Conservation (phyloP, 805 yeast species). For the Komagataella ulmi region DNA sequence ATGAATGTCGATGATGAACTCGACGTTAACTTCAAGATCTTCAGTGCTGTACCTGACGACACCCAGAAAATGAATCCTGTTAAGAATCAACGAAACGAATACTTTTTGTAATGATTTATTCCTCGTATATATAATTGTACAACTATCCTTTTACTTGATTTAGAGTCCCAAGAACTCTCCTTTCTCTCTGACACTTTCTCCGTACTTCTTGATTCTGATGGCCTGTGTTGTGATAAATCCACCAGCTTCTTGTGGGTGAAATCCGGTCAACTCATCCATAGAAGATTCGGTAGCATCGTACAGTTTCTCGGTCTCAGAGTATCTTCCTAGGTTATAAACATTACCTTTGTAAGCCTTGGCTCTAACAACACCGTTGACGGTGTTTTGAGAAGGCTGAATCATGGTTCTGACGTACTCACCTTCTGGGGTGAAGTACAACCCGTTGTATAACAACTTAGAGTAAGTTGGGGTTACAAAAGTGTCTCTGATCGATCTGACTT, state of each 20-base stretch:
- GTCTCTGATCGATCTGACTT: conserved; percentile 94
- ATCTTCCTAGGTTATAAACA: conserved; percentile 79
- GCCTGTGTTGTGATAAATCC: conserved; percentile 98
- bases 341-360: conserved; percentile 88
- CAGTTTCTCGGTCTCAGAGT: conserved; percentile 87
- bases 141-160: conserved; percentile 1
- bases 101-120: conserved; percentile 12
- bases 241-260: conserved; percentile 91
- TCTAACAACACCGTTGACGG: conserved; percentile 95
- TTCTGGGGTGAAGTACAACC: conserved; percentile 97
- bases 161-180: conserved; percentile 40
- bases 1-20: conserved; percentile 87
- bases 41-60: conserved; percentile 91
- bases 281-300: conserved; percentile 98
- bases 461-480: conserved; percentile 87
- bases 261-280: conserved; percentile 98
- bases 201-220: conserved; percentile 95
- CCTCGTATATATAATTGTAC: background rate
- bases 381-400: conserved; percentile 89
- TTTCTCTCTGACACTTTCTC: conserved; percentile 83
- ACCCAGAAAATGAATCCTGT: conserved; percentile 21
- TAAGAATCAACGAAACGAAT: conserved; percentile 22
- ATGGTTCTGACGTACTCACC: conserved; percentile 89
- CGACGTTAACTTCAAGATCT: conserved; percentile 84
- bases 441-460: conserved; percentile 87